A percentile compares a stretch with the other conserved stretches of the same genome.
phyloP scores from a whole-genome alignment of 306 rosid species.

The Castanea sativa region DNA sequence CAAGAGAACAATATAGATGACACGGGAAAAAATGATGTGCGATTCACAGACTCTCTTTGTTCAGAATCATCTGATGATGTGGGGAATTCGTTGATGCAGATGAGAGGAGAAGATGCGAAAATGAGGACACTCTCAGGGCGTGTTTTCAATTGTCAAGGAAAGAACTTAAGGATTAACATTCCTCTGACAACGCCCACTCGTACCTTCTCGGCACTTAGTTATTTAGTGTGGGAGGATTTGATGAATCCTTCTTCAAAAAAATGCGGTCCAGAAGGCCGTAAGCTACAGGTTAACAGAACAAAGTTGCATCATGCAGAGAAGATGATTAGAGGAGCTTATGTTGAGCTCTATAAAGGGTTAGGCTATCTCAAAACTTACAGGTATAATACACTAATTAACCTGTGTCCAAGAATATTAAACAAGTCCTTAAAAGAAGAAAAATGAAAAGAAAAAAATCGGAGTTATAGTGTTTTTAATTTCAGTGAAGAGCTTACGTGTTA shows the following conservation, averaged over 20 bases:
- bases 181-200: slow-evolving; percentile 86
- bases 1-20: slow-evolving; percentile 50
- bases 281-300: slow-evolving; percentile 62
- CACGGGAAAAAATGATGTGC: slow-evolving; percentile 50
- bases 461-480: not conserved
- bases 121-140: slow-evolving; percentile 60
- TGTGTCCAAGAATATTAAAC: not conserved
- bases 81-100: slow-evolving; percentile 3
- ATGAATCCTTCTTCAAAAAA: slow-evolving; percentile 74
- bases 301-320: slow-evolving; percentile 89
- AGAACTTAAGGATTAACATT: slow-evolving; percentile 81
- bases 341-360: slow-evolving; percentile 89
- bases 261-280: slow-evolving; percentile 55
- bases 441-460: not conserved
- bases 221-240: slow-evolving; percentile 80
- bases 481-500: slow-evolving; percentile 24
- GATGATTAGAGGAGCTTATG: slow-evolving; percentile 86
- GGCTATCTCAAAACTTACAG: slow-evolving; percentile 89
- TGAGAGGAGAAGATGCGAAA: slow-evolving; percentile 56
- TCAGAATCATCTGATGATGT: not conserved
- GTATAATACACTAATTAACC: slow-evolving; percentile 33
- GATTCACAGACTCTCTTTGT: slow-evolving; percentile 40
- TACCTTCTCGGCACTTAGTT: slow-evolving; percentile 86
- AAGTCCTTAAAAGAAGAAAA: not conserved
- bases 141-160: slow-evolving; percentile 65